A percentile compares a stretch with the other conserved stretches of the same genome.
Conservation (phyloP, 768 basidiomycete genomes). For the Amylocystis lapponica region DNA sequence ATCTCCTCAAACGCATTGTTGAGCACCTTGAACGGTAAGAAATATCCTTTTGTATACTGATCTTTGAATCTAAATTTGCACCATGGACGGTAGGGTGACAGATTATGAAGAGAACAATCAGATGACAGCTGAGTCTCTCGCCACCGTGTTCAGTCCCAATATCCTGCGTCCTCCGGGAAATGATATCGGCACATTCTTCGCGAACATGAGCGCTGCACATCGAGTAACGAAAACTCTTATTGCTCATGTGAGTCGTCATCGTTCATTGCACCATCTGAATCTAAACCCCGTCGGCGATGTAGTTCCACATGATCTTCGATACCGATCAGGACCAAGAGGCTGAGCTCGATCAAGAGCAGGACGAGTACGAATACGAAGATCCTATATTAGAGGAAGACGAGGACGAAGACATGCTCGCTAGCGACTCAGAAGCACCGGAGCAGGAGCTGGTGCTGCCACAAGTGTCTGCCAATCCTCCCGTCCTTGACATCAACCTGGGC, state of each 20-base stretch:
- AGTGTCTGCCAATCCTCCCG: slow-evolving; percentile 12
- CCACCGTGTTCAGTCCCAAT: slow-evolving; percentile 84
- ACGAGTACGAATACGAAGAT: slow-evolving; percentile 61
- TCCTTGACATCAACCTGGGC: slow-evolving; percentile 15
- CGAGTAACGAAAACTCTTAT: slow-evolving; percentile 73
- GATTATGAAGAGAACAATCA: slow-evolving; percentile 86
- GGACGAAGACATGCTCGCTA: slow-evolving; percentile 18
- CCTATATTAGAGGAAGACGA: slow-evolving; percentile 67
- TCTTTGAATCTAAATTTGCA: slow-evolving; percentile 1
- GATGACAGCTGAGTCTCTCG: slow-evolving; percentile 81
- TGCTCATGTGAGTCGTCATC: slow-evolving; percentile 55
- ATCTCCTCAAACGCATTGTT: slow-evolving; percentile 69
- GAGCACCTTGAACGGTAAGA: slow-evolving; percentile 78
- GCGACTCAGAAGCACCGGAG: neutral
- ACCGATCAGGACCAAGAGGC: slow-evolving; percentile 27
- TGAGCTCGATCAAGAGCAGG: slow-evolving; percentile 56
- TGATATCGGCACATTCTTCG: slow-evolving; percentile 69
- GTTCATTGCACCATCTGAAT: neutral
- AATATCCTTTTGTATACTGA: neutral
- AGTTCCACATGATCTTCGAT: slow-evolving; percentile 60
- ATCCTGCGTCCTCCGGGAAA: slow-evolving; percentile 72
- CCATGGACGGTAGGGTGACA: no score
- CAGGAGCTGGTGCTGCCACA: slow-evolving; percentile 7
- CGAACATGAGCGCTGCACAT: slow-evolving; percentile 75
- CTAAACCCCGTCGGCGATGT: neutral